Percentiles rank a stretch among this genome's conserved stretches.
These are phyloP conservation scores for Plasmodium blacklocki DNA, from an alignment of 169 alveolate species.

Conservation along the genomic window DNA sequence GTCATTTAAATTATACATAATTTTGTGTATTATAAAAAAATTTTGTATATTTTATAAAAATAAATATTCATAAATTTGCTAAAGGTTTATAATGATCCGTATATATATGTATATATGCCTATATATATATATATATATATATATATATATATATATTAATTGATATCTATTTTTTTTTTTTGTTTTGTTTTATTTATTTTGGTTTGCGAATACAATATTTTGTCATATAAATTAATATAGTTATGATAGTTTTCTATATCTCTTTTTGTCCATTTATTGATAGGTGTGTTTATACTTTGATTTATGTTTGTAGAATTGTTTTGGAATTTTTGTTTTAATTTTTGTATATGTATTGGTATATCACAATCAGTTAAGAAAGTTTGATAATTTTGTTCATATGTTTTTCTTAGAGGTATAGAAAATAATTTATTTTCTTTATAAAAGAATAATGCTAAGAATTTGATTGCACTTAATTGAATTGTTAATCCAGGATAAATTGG, in stretches of 20 bases:
- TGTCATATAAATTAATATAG: slow-evolving; percentile 32
- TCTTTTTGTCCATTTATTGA: slow-evolving; percentile 55
- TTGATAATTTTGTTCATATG: slow-evolving; percentile 36
- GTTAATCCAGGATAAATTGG: slow-evolving; percentile 67
- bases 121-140: too few species aligned
- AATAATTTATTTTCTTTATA: slow-evolving; percentile 63
- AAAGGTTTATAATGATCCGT: too few species aligned
- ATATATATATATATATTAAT: too few species aligned
- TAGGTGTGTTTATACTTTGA: slow-evolving; percentile 42
- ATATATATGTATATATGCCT: too few species aligned
- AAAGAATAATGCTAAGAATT: slow-evolving; percentile 67
- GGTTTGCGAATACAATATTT: slow-evolving; percentile 32
- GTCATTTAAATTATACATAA: too few species aligned
- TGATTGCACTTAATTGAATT: slow-evolving; percentile 56
- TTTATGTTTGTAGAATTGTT: slow-evolving; percentile 12
- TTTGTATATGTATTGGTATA: slow-evolving; percentile 66
- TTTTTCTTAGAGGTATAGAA: slow-evolving; percentile 44
- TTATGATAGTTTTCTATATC: slow-evolving; percentile 59
- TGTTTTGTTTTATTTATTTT: neutral
- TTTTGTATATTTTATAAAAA: too few species aligned
- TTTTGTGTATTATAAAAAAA: too few species aligned
- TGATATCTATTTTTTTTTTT: too few species aligned
- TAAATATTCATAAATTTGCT: too few species aligned
- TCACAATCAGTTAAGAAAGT: slow-evolving; percentile 51
- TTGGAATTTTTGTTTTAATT: slow-evolving; percentile 42